Percentiles rank a stretch among this genome's conserved stretches.
These are phyloP conservation scores for Pichia cephalocereana DNA, from an alignment of 805 yeast species.

Conservation along the genomic window DNA sequence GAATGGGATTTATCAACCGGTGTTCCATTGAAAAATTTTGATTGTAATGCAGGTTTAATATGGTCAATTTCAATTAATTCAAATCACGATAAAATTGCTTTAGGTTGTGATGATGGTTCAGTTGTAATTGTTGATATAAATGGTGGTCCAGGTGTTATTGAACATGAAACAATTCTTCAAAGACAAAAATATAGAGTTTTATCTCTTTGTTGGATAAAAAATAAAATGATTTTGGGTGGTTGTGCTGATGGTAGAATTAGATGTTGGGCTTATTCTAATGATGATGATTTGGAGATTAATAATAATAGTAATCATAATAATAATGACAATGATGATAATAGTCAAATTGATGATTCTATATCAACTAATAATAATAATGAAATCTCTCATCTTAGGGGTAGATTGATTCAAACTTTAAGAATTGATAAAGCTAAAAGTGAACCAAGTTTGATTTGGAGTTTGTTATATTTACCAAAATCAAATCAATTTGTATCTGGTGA, in stretches of 20 bases:
- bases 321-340: neutral
- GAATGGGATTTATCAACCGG: constrained; percentile 86
- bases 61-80: constrained; percentile 77
- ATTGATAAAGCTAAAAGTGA: constrained; percentile 85
- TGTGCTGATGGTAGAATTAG: constrained; percentile 92
- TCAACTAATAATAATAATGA: neutral
- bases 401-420: constrained; percentile 75
- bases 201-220: constrained; percentile 65
- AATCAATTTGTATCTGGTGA: constrained; percentile 90
- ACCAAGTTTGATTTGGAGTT: constrained; percentile 87
- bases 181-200: constrained; percentile 79
- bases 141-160: constrained; percentile 79
- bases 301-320: neutral
- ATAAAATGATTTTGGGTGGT: constrained; percentile 72
- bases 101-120: constrained; percentile 93
- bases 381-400: constrained; percentile 34
- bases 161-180: constrained; percentile 65
- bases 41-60: constrained; percentile 86
- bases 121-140: constrained; percentile 77
- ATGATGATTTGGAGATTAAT: constrained; percentile 6
- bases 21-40: constrained; percentile 62
- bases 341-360: constrained; percentile 11
- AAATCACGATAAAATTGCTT: constrained; percentile 57
- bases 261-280: constrained; percentile 53
- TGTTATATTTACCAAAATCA: constrained; percentile 50